phyloP scores from a whole-genome alignment of 257 asterid species.

The Dorcoceras hygrometricum region DNA sequence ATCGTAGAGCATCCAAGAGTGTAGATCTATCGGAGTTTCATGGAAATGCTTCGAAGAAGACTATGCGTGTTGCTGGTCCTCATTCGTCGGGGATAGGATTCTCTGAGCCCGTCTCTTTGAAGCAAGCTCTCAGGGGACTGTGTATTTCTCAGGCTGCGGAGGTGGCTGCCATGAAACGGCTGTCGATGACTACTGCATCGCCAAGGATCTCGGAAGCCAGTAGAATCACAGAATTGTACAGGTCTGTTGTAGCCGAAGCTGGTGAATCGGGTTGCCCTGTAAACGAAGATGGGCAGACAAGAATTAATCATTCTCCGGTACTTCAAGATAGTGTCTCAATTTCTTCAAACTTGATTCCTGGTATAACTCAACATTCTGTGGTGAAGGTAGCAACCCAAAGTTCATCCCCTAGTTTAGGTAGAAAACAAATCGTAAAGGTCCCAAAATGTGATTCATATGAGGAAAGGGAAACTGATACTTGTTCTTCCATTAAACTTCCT shows the following conservation, averaged over 20 bases:
- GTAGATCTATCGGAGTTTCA: conserved; percentile 40
- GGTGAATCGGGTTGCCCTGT: conserved; percentile 37
- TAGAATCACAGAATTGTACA: conserved; percentile 35
- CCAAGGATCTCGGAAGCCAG: conserved; percentile 70
- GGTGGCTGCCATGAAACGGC: conserved; percentile 72
- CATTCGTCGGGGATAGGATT: conserved; percentile 73
- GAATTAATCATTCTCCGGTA: conserved; percentile 34
- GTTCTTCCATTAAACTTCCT: conserved; percentile 20
- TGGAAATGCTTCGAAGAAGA: conserved; percentile 63
- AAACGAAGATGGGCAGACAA: conserved; percentile 24
- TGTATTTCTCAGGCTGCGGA: conserved; percentile 98
- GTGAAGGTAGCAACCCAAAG: conserved; percentile 34
- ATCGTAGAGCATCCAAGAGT: conserved; percentile 43
- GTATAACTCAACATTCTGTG: conserved; percentile 34
- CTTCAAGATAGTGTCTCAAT: conserved; percentile 51
- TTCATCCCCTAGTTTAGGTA: conserved; percentile 26
- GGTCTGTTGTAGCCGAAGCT: conserved; percentile 45
- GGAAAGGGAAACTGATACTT: conserved; percentile 21
- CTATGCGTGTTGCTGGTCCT: conserved; percentile 58
- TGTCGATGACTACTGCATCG: conserved; percentile 64
- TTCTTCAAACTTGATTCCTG: conserved; percentile 29
- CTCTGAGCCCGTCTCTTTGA: conserved; percentile 80
- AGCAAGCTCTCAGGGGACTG: conserved; percentile 88
- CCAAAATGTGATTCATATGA: conserved; percentile 27
- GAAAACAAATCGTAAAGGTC: conserved; percentile 19